Percentiles rank a stretch among this genome's conserved stretches.
These are phyloP conservation scores for Neobulgaria alba DNA, from an alignment of 2,329 filamentous ascomycete species.

Conservation along the genomic window DNA sequence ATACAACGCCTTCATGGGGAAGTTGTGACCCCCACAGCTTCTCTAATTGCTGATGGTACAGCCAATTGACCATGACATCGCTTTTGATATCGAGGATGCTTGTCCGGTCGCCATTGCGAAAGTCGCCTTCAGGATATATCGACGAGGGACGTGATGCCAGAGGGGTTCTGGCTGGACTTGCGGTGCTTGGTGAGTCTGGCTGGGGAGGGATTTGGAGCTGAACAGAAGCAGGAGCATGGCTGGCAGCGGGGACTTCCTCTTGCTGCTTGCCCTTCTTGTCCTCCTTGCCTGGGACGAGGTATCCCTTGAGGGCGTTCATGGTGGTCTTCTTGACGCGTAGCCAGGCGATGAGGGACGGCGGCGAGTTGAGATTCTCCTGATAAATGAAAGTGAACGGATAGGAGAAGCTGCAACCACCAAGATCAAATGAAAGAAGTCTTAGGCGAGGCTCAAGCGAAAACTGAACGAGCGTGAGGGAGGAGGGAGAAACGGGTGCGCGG, in stretches of 20 bases:
- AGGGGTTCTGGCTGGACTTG: conserved; percentile 2
- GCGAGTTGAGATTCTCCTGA: no score
- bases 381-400: no score
- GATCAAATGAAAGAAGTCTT: no score
- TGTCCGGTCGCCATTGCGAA: conserved; percentile 35
- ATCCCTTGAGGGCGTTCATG: conserved; percentile 30
- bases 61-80: conserved; percentile 55
- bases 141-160: conserved; percentile 21
- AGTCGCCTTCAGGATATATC: conserved; percentile 33
- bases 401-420: no score
- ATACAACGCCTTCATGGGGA: conserved; percentile 44
- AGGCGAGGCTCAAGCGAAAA: no score
- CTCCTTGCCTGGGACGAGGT: conserved; percentile 25
- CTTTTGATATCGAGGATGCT: conserved; percentile 45
- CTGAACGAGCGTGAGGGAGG: no score
- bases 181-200: not conserved
- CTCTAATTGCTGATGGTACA: conserved; percentile 53
- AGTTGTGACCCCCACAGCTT: conserved; percentile 40
- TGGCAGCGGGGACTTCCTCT: conserved; percentile 11
- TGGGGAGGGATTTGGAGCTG: conserved; percentile 17
- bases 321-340: conserved; percentile 1
- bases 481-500: no score
- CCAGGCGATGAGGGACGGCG: no score
- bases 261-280: conserved; percentile 12
- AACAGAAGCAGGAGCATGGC: conserved; percentile 7